Evolutionary conservation across 441 rosid genomes (phyloP), one percentile per base, ranked within the genome.

Genomic region (Pelargonium australe): DNA sequence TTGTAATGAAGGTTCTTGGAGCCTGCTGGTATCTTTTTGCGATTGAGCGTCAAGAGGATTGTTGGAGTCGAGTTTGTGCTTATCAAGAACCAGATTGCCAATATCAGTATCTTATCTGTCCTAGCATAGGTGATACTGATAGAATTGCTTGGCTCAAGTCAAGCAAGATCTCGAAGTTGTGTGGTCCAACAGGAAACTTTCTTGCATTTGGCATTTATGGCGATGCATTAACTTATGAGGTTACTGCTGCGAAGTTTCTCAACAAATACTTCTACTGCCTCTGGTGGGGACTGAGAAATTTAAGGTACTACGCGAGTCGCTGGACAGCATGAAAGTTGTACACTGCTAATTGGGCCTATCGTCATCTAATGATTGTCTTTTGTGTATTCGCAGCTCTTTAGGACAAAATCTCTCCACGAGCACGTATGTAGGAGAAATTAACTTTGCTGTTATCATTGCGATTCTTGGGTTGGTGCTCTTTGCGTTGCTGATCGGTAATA

Each of bases 21-120:
- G 79, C 88, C 31, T 80, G 79, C 58, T 84, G 88, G 88, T 87
- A 79, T 76, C 85, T 83, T 31, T 67, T 87, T 61, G 79, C 92
- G 7, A 75, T 87, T 7, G 87, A 83, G 58, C 65, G 85, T 17
- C 82, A 79, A 34, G 84, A 84, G 72, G 79, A 80, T 55, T 85
- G 88, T 60, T 85, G 87, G 92, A 76, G 76, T 68, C 76, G 68
- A 68, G 70, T 73, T 0, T 76, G 85, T 57, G 41, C 7, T 63
- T 72, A 66, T 31, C 69, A 43, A 13, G 31, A 45, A n/a, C 34
- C 71, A 7, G 63, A 60, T n/a, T 83, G 86, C 72, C 62, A n/a
- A 5, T 51, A 47, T 68, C 58, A 31, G 61, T 76, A 16, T 71
- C 75, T 80, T 37, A 79, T 73, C 17, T 80, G 86, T 73, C 65